These are phyloP conservation scores for Ilyonectria sp. DNA, from an alignment of 2,329 filamentous ascomycete species.

Conservation along the genomic window DNA sequence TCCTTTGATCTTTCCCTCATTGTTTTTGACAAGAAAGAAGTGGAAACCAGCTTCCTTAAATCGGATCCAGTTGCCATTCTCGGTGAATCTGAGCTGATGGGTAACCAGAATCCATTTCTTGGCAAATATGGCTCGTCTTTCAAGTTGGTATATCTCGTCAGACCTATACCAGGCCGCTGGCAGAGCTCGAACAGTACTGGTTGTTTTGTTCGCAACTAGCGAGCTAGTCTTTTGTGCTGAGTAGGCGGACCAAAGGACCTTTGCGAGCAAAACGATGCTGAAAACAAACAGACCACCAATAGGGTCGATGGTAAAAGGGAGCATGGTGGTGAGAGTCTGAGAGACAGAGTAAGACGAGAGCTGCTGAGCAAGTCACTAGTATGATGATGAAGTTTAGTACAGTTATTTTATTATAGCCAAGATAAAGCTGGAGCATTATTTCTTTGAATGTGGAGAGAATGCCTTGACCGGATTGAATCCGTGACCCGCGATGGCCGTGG, in stretches of 20 bases:
- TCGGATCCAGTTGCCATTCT: conserved; percentile 68
- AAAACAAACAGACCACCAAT: background rate
- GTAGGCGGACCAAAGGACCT: background rate
- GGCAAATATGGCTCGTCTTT: conserved; percentile 69
- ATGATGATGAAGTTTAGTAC: background rate
- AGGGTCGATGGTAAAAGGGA: background rate
- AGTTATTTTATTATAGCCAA: background rate
- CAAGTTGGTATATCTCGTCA: conserved; percentile 66
- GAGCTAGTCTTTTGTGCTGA: background rate
- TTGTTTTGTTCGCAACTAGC: background rate
- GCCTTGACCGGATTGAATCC: background rate
- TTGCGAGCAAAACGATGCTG: background rate
- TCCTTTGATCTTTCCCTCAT: conserved; percentile 65
- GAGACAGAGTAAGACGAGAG: background rate
- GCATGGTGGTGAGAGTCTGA: background rate
- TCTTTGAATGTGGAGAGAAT: background rate
- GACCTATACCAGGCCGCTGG: conserved; percentile 67
- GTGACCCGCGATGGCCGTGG: background rate
- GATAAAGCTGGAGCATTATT: background rate
- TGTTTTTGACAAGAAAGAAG: conserved; percentile 67
- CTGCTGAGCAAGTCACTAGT: background rate
- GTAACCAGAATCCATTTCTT: conserved; percentile 70
- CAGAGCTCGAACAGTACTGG: conserved; percentile 52
- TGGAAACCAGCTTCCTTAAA: conserved; percentile 68
- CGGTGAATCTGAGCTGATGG: conserved; percentile 63